Percentiles rank a stretch among this genome's conserved stretches.
Conservation (phyloP, 176 grass and related monocot genomes). For the Triticum monococcum region DNA sequence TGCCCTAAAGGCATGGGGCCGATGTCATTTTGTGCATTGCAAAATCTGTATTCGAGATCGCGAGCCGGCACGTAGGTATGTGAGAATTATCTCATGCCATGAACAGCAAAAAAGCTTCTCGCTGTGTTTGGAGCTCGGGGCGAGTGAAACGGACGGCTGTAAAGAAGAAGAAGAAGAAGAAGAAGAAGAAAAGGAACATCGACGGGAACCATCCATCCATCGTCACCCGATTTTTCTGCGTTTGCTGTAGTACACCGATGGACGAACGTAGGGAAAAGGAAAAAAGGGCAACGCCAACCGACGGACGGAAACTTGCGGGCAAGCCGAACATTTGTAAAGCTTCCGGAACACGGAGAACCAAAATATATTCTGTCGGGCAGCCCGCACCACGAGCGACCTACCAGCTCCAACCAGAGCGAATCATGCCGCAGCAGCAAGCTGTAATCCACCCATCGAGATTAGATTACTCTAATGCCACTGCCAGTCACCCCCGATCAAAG, state of each 20-base stretch:
- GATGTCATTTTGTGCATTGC: too few species aligned
- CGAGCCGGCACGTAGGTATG: too few species aligned
- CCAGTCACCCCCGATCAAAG: background rate
- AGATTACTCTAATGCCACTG: background rate
- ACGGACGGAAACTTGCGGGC: background rate
- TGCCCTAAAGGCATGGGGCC: too few species aligned
- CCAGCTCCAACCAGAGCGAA: slow-evolving; percentile 11
- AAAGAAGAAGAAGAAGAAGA: too few species aligned
- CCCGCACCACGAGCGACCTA: background rate
- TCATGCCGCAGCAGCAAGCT: background rate
- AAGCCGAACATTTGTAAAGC: background rate
- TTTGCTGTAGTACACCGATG: background rate
- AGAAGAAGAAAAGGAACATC: background rate
- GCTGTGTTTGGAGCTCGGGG: too few species aligned
- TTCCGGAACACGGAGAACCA: background rate
- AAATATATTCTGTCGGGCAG: background rate
- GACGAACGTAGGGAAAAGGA: background rate
- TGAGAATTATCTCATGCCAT: too few species aligned
- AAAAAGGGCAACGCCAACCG: background rate
- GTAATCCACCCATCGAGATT: background rate
- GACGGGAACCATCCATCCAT: background rate
- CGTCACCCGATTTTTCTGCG: background rate
- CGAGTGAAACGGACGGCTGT: too few species aligned
- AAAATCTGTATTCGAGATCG: too few species aligned
- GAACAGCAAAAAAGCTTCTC: too few species aligned